These are phyloP conservation scores for Huntiella savannae DNA, from an alignment of 2,329 filamentous ascomycete species.

Conservation along the genomic window DNA sequence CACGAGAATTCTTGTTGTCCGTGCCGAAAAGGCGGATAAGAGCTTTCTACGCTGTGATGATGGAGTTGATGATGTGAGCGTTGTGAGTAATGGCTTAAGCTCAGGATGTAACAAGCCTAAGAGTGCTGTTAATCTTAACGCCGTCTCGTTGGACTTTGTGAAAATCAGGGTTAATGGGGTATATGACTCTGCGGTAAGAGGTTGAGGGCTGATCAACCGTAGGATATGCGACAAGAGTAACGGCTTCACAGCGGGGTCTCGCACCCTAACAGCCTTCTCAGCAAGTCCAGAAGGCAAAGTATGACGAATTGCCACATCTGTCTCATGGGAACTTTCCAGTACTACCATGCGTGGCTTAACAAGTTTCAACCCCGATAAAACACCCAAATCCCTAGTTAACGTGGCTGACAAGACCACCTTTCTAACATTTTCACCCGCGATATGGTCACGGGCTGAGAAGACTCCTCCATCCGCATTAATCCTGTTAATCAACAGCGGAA, in stretches of 20 bases:
- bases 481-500: conserved; percentile 49
- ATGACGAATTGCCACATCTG: conserved; percentile 19
- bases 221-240: conserved; percentile 49
- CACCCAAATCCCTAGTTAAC: conserved; percentile 70
- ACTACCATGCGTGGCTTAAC: conserved; percentile 57
- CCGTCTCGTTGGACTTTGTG: conserved; percentile 74
- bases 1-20: conserved; percentile 54
- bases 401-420: conserved; percentile 86
- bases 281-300: conserved; percentile 41
- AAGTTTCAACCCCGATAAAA: conserved; percentile 55
- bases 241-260: conserved; percentile 42
- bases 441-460: conserved; percentile 18
- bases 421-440: conserved; percentile 38
- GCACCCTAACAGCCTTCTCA: conserved; percentile 15
- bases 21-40: conserved; percentile 45
- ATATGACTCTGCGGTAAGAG: conserved; percentile 13
- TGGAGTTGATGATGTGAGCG: conserved; percentile 61
- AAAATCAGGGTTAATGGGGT: conserved; percentile 52
- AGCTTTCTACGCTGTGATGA: conserved; percentile 50
- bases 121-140: conserved; percentile 69
- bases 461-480: conserved; percentile 17
- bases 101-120: conserved; percentile 46
- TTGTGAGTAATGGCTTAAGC: conserved; percentile 39
- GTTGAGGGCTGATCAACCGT: conserved; percentile 13
- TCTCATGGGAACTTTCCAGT: conserved; percentile 35